Conservation (phyloP, 805 yeast species). For the Candida ulmi region DNA sequence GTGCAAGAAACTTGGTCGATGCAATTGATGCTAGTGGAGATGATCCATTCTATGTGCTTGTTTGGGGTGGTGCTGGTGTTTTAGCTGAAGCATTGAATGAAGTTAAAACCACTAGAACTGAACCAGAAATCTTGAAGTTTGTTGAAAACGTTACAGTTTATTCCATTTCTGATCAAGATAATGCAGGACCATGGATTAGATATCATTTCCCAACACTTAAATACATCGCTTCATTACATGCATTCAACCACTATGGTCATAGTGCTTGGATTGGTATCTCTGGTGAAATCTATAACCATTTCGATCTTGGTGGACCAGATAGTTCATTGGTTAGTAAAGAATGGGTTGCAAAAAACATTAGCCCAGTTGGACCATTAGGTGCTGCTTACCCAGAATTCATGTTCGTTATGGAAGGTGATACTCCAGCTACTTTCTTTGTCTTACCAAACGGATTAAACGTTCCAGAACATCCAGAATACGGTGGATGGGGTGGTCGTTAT, state of each 20-base stretch:
- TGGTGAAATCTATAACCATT: constrained; percentile 16
- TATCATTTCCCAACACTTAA: constrained; percentile 20
- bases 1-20: constrained; percentile 20
- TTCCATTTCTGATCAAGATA: constrained; percentile 29
- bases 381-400: constrained; percentile 18
- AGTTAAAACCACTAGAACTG: constrained; percentile 12
- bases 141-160: constrained; percentile 21
- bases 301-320: constrained; percentile 25
- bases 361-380: constrained; percentile 24
- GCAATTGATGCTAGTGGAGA: constrained; percentile 17
- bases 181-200: constrained; percentile 29
- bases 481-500: constrained; percentile 32
- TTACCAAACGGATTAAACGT: constrained; percentile 26
- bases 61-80: constrained; percentile 29
- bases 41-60: constrained; percentile 19
- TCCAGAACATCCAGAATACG: constrained; percentile 25
- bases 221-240: constrained; percentile 24
- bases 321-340: constrained; percentile 17
- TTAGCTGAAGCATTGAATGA: constrained; percentile 26
- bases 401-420: constrained; percentile 28
- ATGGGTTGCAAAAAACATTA: constrained; percentile 22
- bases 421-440: constrained; percentile 23
- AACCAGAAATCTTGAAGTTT: constrained; percentile 11
- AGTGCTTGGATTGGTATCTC: constrained; percentile 28
- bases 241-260: constrained; percentile 24